Evolutionary conservation across 202 grass and related monocot genomes (phyloP).

Genomic region (Hordeum pubiflorum): DNA sequence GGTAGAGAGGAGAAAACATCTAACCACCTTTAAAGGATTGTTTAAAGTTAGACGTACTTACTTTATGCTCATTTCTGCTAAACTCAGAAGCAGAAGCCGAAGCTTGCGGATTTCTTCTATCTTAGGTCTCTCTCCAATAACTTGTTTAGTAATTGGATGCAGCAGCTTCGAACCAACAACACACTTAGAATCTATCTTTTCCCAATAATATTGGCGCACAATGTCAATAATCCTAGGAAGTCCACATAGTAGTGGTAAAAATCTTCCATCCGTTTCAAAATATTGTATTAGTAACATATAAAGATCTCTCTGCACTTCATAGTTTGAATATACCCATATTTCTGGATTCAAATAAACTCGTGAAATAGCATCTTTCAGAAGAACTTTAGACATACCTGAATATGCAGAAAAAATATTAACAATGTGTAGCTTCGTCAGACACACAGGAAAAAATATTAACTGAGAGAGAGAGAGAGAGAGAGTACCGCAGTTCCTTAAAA

Average conservation of each 20-base stretch:
- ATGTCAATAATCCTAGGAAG: slow-evolving; percentile 60
- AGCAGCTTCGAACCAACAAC: slow-evolving; percentile 48
- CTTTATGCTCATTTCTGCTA: slow-evolving; percentile 73
- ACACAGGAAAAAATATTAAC: not conserved
- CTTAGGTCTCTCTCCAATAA: slow-evolving; percentile 51
- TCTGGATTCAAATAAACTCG: slow-evolving; percentile 67
- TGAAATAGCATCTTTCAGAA: slow-evolving; percentile 51
- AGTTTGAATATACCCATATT: slow-evolving; percentile 55
- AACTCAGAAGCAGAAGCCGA: slow-evolving; percentile 59
- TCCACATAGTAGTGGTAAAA: slow-evolving; percentile 49
- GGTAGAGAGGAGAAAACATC: not conserved
- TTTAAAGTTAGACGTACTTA: slow-evolving; percentile 11
- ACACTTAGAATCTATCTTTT: slow-evolving; percentile 35
- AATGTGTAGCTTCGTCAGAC: not conserved
- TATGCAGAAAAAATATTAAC: slow-evolving; percentile 10
- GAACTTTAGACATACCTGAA: slow-evolving; percentile 58
- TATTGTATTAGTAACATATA: slow-evolving; percentile 61
- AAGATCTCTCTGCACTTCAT: slow-evolving; percentile 67
- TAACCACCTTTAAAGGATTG: not conserved
- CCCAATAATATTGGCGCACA: slow-evolving; percentile 62
- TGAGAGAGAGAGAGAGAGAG: not conserved
- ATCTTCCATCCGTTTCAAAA: slow-evolving; percentile 53
- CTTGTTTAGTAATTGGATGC: slow-evolving; percentile 48
- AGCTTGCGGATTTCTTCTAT: slow-evolving; percentile 57
- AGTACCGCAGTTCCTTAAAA: slow-evolving; percentile 54